phyloP scores from a whole-genome alignment of 345 rosid species.

The Mercurialis annua region DNA sequence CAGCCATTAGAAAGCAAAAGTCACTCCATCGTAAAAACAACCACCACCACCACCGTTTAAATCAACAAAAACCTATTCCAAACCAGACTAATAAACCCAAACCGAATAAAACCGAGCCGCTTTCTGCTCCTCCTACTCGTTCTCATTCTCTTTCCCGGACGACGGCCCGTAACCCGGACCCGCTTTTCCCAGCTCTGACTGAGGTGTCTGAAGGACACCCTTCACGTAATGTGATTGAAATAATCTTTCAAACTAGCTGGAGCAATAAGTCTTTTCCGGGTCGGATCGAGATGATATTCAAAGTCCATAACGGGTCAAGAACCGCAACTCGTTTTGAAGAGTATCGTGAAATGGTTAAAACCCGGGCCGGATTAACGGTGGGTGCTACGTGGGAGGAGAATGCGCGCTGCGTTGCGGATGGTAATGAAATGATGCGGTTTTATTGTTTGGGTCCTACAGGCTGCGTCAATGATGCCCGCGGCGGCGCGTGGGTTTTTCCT shows the following conservation, averaged over 20 bases:
- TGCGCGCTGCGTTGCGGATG: slow-evolving; percentile 85
- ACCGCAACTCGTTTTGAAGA: slow-evolving; percentile 80
- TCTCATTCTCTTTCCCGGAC: too few relatives aligned
- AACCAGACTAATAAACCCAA: too few relatives aligned
- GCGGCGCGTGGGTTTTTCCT: slow-evolving; percentile 57
- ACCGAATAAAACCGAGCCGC: too few relatives aligned
- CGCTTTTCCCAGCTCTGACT: slow-evolving; percentile 56
- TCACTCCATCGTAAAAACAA: too few relatives aligned
- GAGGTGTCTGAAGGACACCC: slow-evolving; percentile 86
- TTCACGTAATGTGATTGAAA: slow-evolving; percentile 89
- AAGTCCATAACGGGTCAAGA: slow-evolving; percentile 75
- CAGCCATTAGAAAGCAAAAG: too few relatives aligned
- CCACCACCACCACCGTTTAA: slow-evolving; percentile 3
- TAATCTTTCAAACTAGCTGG: slow-evolving; percentile 95
- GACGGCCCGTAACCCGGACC: slow-evolving; percentile 42
- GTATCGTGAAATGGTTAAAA: slow-evolving; percentile 71
- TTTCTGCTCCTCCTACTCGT: slow-evolving; percentile 23
- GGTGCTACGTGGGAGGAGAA: slow-evolving; percentile 52
- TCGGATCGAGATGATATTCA: slow-evolving; percentile 79
- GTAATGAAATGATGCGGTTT: slow-evolving; percentile 97
- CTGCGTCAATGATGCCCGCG: slow-evolving; percentile 12
- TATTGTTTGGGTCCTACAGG: slow-evolving; percentile 70
- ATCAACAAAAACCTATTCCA: slow-evolving; percentile 4
- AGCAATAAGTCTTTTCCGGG: slow-evolving; percentile 70
- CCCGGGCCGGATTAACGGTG: slow-evolving; percentile 39